Evolutionary conservation across 306 rosid species (phyloP), one percentile per base, ranked within the genome.

Genomic region (Fagus crenata): DNA sequence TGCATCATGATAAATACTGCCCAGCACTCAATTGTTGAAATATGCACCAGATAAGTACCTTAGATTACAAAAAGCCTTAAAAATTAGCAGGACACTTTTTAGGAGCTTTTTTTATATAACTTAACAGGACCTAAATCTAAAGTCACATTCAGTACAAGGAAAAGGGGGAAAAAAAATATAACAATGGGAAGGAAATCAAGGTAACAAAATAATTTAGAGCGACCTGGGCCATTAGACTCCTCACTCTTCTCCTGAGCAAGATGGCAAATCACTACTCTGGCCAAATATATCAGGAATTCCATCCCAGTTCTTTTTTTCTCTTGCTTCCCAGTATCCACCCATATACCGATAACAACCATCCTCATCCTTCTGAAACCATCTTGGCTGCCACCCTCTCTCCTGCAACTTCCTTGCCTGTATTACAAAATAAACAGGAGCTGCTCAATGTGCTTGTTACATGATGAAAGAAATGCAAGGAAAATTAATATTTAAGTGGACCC

Each of bases 351-450:
- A 92, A 81, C 92, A 89, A 64, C 99, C 97, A 7, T 95, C 97
- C 80, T 92, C 97, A 1, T 90, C 92, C 81, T 82, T 92, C 82
- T 72, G 83, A 79, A 95, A 95, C 99, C 99, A 95, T 81, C 97
- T 90, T 1, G 99, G 99, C 67, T 88, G 91, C 99, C 99, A 95
- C 53, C 99, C 99, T 80, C 96, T 90, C 81, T 95, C 99, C 80
- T 95, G 99, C 92, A 92, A 86, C 88, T 84, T 95, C 81, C 97
- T 89, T 43, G 99, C 99, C 99, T 95, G 91, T 77, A 71, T 74
- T 78, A 71, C 14, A 6, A 76, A 75, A 35, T 70, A 76, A 67
- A 7, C 58, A 18, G 60, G 18, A 55, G 77, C 75, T 76, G 59
- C 72, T 54, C 35, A 71, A 31, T 55, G 56, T 46, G 56, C 53